Evolutionary conservation across 164 flowering plant species (phyloP).

Genomic region (Vitis labrusca): DNA sequence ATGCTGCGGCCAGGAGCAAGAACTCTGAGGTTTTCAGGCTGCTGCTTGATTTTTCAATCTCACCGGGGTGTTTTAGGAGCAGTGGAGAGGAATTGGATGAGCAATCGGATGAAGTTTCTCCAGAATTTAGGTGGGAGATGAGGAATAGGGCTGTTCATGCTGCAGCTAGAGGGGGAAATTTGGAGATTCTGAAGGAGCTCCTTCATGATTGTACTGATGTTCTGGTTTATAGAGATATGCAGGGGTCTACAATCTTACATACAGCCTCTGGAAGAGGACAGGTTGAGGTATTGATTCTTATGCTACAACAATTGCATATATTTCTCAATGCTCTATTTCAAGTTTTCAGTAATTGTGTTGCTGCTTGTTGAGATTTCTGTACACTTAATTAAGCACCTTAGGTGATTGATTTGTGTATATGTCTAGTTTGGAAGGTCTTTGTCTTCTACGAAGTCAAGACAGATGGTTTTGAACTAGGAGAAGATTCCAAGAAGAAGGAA

Average conservation of each 20-base stretch:
- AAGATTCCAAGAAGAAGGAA: too few relatives aligned
- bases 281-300: constrained; percentile 64
- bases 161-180: constrained; percentile 87
- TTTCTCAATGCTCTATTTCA: background rate
- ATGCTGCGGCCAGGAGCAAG: constrained; percentile 87
- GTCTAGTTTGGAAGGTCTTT: too few relatives aligned
- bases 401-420: too few relatives aligned
- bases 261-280: constrained; percentile 88
- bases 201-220: constrained; percentile 50
- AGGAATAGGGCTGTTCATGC: constrained; percentile 81
- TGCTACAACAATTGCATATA: background rate
- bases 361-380: too few relatives aligned
- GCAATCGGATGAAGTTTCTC: constrained; percentile 19
- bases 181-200: constrained; percentile 68
- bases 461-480: too few relatives aligned
- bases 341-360: background rate
- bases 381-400: too few relatives aligned
- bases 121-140: constrained; percentile 60
- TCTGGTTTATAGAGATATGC: constrained; percentile 59
- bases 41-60: constrained; percentile 46
- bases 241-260: constrained; percentile 79
- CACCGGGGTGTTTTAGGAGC: constrained; percentile 23
- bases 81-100: constrained; percentile 28
- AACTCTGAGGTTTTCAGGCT: constrained; percentile 69
- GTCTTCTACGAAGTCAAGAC: too few relatives aligned